Percentiles rank a stretch among this genome's conserved stretches.
phyloP scores from a whole-genome alignment of 352 stramenopile genomes.

The Pythium monospermum region DNA sequence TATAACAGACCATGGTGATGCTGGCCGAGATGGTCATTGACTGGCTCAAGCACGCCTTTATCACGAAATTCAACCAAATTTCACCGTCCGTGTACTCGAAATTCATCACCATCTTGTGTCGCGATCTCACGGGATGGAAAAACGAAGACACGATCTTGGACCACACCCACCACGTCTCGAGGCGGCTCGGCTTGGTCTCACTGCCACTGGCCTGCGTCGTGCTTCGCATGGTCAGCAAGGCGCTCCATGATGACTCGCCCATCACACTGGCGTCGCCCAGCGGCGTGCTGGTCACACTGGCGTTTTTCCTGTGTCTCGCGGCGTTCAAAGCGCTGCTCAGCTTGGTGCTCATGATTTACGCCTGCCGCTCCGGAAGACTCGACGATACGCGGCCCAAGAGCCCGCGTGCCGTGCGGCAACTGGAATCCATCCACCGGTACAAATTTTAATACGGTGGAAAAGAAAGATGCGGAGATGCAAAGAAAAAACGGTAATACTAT shows the following conservation, averaged over 20 bases:
- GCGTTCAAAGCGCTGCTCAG: slow-evolving; percentile 79
- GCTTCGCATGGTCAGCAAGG: slow-evolving; percentile 72
- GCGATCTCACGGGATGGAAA: slow-evolving; percentile 93
- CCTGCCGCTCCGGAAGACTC: slow-evolving; percentile 52
- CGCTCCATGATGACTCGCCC: slow-evolving; percentile 34
- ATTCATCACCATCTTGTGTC: slow-evolving; percentile 92
- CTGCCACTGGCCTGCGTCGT: slow-evolving; percentile 94
- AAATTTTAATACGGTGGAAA: slow-evolving; percentile 8
- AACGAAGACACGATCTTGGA: slow-evolving; percentile 90
- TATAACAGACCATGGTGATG: slow-evolving; percentile 80
- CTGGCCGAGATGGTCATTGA: slow-evolving; percentile 94
- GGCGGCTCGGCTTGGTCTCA: slow-evolving; percentile 91
- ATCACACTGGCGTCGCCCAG: slow-evolving; percentile 33
- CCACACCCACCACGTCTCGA: slow-evolving; percentile 92
- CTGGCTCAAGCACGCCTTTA: slow-evolving; percentile 99
- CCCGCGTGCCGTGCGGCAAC: slow-evolving; percentile 43
- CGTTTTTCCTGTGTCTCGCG: slow-evolving; percentile 67
- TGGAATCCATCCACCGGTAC: slow-evolving; percentile 64
- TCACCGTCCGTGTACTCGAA: slow-evolving; percentile 92
- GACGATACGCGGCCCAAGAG: slow-evolving; percentile 69
- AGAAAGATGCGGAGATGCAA: slow-evolving; percentile 1
- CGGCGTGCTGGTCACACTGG: slow-evolving; percentile 41
- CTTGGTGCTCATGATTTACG: slow-evolving; percentile 75
- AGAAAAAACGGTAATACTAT: not conserved
- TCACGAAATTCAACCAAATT: slow-evolving; percentile 99